A percentile compares a stretch with the other conserved stretches of the same genome.
Conservation (phyloP, 352 stramenopile genomes). For the Globisporangium paddicum region DNA sequence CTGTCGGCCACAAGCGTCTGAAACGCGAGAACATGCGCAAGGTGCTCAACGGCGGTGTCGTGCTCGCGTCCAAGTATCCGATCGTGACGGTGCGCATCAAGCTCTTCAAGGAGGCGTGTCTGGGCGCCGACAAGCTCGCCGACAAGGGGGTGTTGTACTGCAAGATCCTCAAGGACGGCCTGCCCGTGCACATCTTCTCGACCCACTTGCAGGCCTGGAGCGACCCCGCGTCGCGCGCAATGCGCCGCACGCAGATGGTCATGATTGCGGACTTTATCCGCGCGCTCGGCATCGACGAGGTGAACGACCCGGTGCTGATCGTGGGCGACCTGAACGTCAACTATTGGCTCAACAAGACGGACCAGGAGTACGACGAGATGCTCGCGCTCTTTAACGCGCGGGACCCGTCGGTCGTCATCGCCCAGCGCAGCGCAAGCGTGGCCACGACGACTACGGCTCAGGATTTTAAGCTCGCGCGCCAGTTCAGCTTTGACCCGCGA, state of each 20-base stretch:
- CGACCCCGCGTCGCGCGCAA: slow-evolving; percentile 43
- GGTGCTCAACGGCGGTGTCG: slow-evolving; percentile 64
- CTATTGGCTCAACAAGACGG: slow-evolving; percentile 69
- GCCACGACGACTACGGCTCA: neutral
- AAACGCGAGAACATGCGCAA: slow-evolving; percentile 67
- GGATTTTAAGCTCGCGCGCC: slow-evolving; percentile 32
- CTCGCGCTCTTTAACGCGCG: slow-evolving; percentile 50
- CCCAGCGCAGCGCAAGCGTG: slow-evolving; percentile 5
- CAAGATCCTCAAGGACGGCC: slow-evolving; percentile 73
- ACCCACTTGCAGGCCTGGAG: slow-evolving; percentile 80
- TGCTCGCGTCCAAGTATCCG: slow-evolving; percentile 67
- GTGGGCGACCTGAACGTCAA: slow-evolving; percentile 75
- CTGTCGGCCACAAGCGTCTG: slow-evolving; percentile 60
- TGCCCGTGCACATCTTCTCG: slow-evolving; percentile 69
- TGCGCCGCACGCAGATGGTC: slow-evolving; percentile 63
- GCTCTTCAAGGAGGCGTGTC: slow-evolving; percentile 59
- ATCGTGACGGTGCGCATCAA: slow-evolving; percentile 71
- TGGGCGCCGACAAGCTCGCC: slow-evolving; percentile 57
- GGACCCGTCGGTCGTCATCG: slow-evolving; percentile 33
- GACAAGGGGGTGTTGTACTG: slow-evolving; percentile 80
- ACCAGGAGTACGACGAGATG: slow-evolving; percentile 81
- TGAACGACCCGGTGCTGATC: slow-evolving; percentile 57
- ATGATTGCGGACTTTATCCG: slow-evolving; percentile 54
- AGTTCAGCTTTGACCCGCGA: slow-evolving; percentile 70
- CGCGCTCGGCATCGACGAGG: slow-evolving; percentile 48